Evolutionary conservation across 176 grass and related monocot species (phyloP), one percentile per base, ranked within the genome.

Genomic region (Zea mays): DNA sequence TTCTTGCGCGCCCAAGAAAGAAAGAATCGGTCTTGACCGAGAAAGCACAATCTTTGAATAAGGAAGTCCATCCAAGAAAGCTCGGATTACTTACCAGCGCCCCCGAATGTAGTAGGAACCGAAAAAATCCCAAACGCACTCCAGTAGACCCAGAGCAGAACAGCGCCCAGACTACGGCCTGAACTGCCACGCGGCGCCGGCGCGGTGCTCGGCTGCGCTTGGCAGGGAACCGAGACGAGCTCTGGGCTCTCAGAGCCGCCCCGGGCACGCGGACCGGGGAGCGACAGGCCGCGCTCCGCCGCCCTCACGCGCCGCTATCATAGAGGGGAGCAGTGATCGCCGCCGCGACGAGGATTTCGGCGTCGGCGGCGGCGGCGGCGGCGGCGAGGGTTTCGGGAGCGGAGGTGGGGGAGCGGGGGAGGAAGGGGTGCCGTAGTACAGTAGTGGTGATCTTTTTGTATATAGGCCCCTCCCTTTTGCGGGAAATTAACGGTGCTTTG

Each of bases 311-410:
- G 6, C 6, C 46, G 68, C 46, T 34, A 42, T 37, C 72, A 74
- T 58, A 16, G 42, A 74, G 41, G 35, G 62, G 62, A 14, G 51
- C 84, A 41, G 33, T 59, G 69, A 79, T 66, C 49, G 39, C 76
- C 66, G 65, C 78, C 37, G 64, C 71, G 54, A 10, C 65, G 78
- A 61, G 62, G 84, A n/a, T 57, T 79, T 38, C 38, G 48, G 49
- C 46, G 74, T 69, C 68, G 82, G 69, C 68, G 82, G 68, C 84
- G 77, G 27, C n/a, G n/a, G n/a, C 45, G 74, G 76, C 68, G 82
- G 69, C 68, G 82, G 68, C 84, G 77, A 86, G 78, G 84, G 78
- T 86, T 86, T 86, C 55, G 56, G 72, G 62, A 11, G 13, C 36
- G 69, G 54, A 34, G 6, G 9, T 19, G 46, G 42, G 62, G n/a